Conservation (phyloP, 78 protist genomes). For the Mastigamoeba balamuthi region DNA sequence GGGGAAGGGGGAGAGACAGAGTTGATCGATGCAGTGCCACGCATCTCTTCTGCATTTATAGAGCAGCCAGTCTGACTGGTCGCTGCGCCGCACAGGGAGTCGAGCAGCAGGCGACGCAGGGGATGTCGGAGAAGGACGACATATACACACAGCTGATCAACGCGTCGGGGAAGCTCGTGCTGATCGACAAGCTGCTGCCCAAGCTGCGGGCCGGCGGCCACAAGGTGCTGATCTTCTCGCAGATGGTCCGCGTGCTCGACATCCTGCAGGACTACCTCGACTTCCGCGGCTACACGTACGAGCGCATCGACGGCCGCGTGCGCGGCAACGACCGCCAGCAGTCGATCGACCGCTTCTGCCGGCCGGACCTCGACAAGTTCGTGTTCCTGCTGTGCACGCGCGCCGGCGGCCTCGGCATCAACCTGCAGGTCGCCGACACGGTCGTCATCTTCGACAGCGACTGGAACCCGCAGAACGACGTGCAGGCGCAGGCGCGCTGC, state of each 20-base stretch:
- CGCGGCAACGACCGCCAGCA: constrained; percentile 56
- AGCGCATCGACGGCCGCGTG: constrained; percentile 84
- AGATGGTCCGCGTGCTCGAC: constrained; percentile 52
- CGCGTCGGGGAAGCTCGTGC: constrained; percentile 68
- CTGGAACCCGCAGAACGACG: constrained; percentile 85
- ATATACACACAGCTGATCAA: constrained; percentile 22
- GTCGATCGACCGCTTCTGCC: constrained; percentile 32
- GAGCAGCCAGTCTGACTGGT: no score
- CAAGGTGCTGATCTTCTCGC: constrained; percentile 71
- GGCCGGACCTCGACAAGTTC: constrained; percentile 47
- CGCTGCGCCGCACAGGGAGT: no score
- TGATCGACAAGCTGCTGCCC: constrained; percentile 68
- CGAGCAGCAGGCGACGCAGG: constrained; percentile 46
- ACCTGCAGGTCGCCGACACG: constrained; percentile 90
- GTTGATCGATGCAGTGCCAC: no score
- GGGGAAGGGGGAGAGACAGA: no score
- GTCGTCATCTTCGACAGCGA: constrained; percentile 88
- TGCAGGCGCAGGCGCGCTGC: constrained; percentile 80
- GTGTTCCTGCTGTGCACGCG: constrained; percentile 78
- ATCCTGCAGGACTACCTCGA: constrained; percentile 62
- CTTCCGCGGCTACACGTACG: constrained; percentile 8
- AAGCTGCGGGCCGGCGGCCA: constrained; percentile 54
- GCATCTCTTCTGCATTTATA: no score
- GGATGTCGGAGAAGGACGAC: background rate
- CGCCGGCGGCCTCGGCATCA: constrained; percentile 95